These are phyloP conservation scores for Neoarthrinium moseri DNA, from an alignment of 2,329 filamentous ascomycete genomes.

Conservation along the genomic window DNA sequence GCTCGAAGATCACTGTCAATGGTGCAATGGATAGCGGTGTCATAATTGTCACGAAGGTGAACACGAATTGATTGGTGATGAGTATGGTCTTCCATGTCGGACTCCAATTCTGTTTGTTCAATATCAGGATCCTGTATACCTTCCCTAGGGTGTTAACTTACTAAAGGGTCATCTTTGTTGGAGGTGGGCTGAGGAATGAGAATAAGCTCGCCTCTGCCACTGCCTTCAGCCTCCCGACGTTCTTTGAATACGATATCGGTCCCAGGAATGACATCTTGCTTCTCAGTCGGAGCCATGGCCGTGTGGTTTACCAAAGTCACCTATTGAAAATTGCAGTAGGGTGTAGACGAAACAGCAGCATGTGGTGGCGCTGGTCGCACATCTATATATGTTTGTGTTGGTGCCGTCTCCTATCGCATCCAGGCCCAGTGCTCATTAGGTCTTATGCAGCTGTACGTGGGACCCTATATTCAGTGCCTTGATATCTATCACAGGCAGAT, in stretches of 20 bases:
- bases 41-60: conserved; percentile 33
- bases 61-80: conserved; percentile 30
- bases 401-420: too few species aligned
- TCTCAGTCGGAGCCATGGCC: conserved; percentile 5
- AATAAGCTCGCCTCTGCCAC: conserved; percentile 13
- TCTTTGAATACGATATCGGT: conserved; percentile 11
- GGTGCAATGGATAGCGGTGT: conserved; percentile 33
- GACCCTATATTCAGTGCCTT: too few species aligned
- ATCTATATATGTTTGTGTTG: too few species aligned
- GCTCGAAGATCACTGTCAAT: conserved; percentile 31
- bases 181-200: conserved; percentile 22
- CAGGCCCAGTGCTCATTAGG: too few species aligned
- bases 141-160: too few species aligned
- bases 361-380: too few species aligned
- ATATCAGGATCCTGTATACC: background rate
- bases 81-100: conserved; percentile 27
- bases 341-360: too few species aligned
- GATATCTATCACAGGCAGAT: too few species aligned
- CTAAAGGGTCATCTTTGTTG: conserved; percentile 22
- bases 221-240: background rate
- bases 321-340: background rate
- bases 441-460: too few species aligned
- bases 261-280: conserved; percentile 12
- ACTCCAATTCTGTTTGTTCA: conserved; percentile 28
- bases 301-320: background rate